Base-by-base conservation (phyloP, 2,329 filamentous ascomycete species). In the Dothistroma septosporum region DNA sequence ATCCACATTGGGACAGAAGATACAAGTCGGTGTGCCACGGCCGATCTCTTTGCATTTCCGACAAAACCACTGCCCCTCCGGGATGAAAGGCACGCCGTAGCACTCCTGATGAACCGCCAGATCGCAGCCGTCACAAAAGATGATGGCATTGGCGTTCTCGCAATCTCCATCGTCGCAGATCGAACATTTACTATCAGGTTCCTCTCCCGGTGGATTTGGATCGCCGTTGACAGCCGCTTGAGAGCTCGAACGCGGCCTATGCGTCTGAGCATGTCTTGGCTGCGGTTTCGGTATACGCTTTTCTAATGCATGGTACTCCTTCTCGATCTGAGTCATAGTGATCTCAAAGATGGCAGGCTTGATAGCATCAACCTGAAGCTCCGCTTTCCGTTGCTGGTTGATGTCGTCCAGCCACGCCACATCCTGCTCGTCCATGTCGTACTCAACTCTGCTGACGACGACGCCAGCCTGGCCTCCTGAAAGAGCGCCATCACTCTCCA, bases 111-210 rank as follows among this genome's bases (percentile, higher is more conserved):
- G 94, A 10, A 99, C 94, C 3, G 94, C 94, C 55, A 99, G 80
- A 76, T 99, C 95, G 76, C 94, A 99, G 2, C 94, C 94, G 73
- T 99, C 94, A 74, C 94, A 99, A 73, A 99, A 99, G 22, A 99
- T 94, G 71, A 99, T 99, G 0, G 94, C 94, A 72, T 99, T 99
- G 22, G 94, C 95, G 75, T 99, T 99, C 77, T 99, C 94, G 72
- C 94, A 99, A 73, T 99, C 94, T n/a, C 94, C 94, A 72, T 99
- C 94, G 73, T 99, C 94, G 74, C 94, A 99, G 60, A 99, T 95
- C 22, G 91, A 92, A 73, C 94, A 99, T 76, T 96, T 97, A 69
- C 89, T 96, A 75, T 99, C 94, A 69, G 94, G 92, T 76, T 97
- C 93, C 76, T 97, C 94, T 21, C 91, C 91, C 31, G 84, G 77